Conservation (phyloP, 2,329 filamentous ascomycete species). For the Talaromyces sp. region DNA sequence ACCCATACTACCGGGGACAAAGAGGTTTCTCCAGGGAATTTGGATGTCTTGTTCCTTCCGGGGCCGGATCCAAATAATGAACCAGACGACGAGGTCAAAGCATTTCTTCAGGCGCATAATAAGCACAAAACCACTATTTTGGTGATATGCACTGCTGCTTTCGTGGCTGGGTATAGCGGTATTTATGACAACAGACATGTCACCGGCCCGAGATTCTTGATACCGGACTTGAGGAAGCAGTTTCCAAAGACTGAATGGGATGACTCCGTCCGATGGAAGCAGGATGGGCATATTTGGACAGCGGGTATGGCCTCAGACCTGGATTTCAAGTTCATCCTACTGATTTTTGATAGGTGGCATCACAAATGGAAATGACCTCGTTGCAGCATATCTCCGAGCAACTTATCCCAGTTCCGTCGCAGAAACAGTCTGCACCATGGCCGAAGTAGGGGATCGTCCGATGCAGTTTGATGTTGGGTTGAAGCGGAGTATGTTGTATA, state of each 20-base stretch:
- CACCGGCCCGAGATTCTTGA: slow-evolving; percentile 19
- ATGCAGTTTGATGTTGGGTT: not conserved
- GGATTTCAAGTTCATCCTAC: not conserved
- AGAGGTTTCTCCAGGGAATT: slow-evolving; percentile 26
- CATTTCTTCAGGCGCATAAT: slow-evolving; percentile 29
- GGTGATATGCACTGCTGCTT: slow-evolving; percentile 21
- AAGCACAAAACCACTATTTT: slow-evolving; percentile 20
- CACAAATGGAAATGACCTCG: slow-evolving; percentile 22
- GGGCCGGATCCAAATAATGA: slow-evolving; percentile 28
- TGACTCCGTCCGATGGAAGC: slow-evolving; percentile 14
- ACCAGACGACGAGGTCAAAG: slow-evolving; percentile 21
- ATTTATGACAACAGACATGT: slow-evolving; percentile 15
- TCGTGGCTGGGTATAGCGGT: slow-evolving; percentile 19
- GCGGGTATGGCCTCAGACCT: slow-evolving; percentile 13
- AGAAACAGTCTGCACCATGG: slow-evolving; percentile 27
- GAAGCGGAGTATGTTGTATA: not conserved
- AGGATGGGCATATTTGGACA: slow-evolving; percentile 22
- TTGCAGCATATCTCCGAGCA: slow-evolving; percentile 16
- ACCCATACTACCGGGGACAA: slow-evolving; percentile 21
- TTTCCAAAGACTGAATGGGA: slow-evolving; percentile 23
- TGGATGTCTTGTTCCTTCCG: slow-evolving; percentile 33
- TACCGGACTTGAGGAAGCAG: slow-evolving; percentile 16
- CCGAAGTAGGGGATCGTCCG: slow-evolving; percentile 23
- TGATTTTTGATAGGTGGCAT: slow-evolving; percentile 16
- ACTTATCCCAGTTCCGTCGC: slow-evolving; percentile 20